Conservation (phyloP, 1,284 basidiomycete species). For the Tremellales sp. region DNA sequence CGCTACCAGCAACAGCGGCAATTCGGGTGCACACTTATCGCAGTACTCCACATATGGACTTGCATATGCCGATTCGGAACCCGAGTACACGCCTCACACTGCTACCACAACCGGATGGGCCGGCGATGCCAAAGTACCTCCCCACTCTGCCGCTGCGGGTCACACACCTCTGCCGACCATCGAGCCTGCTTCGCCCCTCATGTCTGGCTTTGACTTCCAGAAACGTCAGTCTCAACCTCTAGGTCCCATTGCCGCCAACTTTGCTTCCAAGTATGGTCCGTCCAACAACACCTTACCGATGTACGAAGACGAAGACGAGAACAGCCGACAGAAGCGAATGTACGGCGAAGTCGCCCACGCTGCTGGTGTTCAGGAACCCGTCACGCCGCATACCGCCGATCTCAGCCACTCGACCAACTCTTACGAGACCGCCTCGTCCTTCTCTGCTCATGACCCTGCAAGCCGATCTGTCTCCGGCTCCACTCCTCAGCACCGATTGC, state of each 20-base stretch:
- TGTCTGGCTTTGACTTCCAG: constrained; percentile 21
- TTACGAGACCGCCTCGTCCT: constrained; percentile 9
- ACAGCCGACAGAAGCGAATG: constrained; percentile 25
- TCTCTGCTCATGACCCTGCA: constrained; percentile 13
- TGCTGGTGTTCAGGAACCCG: constrained; percentile 36
- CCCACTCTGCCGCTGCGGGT: not conserved
- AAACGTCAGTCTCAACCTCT: constrained; percentile 18
- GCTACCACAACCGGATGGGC: constrained; percentile 18
- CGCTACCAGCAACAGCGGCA: constrained; percentile 5
- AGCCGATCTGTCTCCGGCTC: not conserved
- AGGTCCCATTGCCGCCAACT: not conserved
- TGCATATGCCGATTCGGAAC: constrained; percentile 1
- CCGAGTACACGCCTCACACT: constrained; percentile 19
- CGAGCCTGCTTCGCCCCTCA: constrained; percentile 35
- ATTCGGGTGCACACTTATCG: not conserved
- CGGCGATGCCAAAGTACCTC: constrained; percentile 4
- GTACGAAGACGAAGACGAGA: constrained; percentile 27
- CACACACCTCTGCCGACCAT: constrained; percentile 27
- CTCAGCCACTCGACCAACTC: constrained; percentile 9
- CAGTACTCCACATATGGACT: not conserved
- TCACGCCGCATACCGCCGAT: constrained; percentile 24
- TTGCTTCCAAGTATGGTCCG: not conserved
- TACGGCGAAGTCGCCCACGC: constrained; percentile 39
- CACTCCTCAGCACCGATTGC: constrained; percentile 4
- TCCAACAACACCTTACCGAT: constrained; percentile 4